These are phyloP conservation scores for Berkeleyomyces basicola DNA, from an alignment of 2,329 filamentous ascomycete species.

Conservation along the genomic window DNA sequence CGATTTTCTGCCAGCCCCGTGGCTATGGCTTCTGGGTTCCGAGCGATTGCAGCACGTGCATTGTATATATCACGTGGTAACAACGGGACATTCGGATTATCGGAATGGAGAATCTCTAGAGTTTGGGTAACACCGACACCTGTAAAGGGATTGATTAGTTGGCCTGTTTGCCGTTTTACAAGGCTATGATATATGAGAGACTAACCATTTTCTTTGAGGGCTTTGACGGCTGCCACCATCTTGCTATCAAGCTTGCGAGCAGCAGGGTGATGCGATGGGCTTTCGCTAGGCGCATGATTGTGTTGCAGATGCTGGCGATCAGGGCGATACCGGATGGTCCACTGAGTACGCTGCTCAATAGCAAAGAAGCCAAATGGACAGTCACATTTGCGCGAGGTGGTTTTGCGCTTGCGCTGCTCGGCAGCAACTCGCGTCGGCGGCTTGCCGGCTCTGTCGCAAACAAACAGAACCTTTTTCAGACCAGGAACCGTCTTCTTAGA, in stretches of 20 bases:
- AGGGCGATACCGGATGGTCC: conserved; percentile 48
- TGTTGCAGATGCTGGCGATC: conserved; percentile 40
- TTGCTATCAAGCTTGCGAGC: conserved; percentile 49
- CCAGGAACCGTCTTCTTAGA: conserved; percentile 53
- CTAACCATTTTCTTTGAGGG: conserved; percentile 48
- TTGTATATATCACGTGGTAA: conserved; percentile 52
- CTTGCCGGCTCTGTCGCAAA: conserved; percentile 49
- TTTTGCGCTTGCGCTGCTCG: conserved; percentile 47
- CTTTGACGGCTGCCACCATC: conserved; percentile 50
- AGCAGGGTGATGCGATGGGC: conserved; percentile 48
- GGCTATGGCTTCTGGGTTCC: conserved; percentile 46
- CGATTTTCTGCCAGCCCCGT: conserved; percentile 42
- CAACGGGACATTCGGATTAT: conserved; percentile 46
- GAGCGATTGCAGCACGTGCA: conserved; percentile 47
- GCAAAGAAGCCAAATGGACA: conserved; percentile 56
- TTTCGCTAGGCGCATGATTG: conserved; percentile 51
- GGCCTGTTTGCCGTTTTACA: conserved; percentile 4
- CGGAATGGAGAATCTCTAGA: conserved; percentile 46
- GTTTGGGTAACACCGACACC: conserved; percentile 49
- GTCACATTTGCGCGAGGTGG: conserved; percentile 51
- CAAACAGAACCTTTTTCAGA: conserved; percentile 50
- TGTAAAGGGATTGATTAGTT: conserved; percentile 19
- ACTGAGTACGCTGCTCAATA: conserved; percentile 49
- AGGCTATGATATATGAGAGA: conserved; percentile 17
- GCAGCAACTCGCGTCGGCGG: conserved; percentile 44